These are phyloP conservation scores for Diaporthe vaccinii DNA, from an alignment of 2,329 filamentous ascomycete genomes.

Conservation along the genomic window DNA sequence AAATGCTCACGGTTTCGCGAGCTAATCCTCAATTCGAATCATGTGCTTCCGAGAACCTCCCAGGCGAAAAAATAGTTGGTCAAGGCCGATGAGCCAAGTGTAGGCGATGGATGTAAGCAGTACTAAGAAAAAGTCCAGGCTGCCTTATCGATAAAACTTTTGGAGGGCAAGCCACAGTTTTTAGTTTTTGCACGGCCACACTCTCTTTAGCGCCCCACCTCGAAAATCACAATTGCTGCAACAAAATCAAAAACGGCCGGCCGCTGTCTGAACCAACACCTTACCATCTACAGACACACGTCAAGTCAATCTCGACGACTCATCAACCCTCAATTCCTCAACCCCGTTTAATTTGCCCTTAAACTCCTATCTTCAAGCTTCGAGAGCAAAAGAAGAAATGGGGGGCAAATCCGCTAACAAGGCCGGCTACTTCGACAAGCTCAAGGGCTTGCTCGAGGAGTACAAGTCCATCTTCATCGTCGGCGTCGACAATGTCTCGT, in stretches of 20 bases:
- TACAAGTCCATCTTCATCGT: conserved; percentile 99
- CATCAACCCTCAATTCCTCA: conserved; percentile 12
- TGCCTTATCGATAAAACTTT: conserved; percentile 31
- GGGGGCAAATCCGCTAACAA: conserved; percentile 97
- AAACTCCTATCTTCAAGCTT: conserved; percentile 94
- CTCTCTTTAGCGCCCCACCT: conserved; percentile 9
- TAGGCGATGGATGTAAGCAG: not conserved
- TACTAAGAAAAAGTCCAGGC: conserved; percentile 12
- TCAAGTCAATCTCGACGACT: conserved; percentile 43
- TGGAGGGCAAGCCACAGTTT: not conserved
- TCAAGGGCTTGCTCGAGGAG: conserved; percentile 95
- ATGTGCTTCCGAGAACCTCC: no score
- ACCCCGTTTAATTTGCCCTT: conserved; percentile 75
- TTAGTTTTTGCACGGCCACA: conserved; percentile 17
- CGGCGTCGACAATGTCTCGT: conserved; percentile 98
- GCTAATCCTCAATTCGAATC: not conserved
- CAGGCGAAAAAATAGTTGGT: not conserved
- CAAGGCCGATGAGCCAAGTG: not conserved
- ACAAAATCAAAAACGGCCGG: conserved; percentile 35
- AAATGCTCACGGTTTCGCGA: not conserved
- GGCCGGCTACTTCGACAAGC: conserved; percentile 99
- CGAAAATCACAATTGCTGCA: conserved; percentile 33
- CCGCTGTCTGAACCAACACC: conserved; percentile 3
- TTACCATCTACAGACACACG: conserved; percentile 30
- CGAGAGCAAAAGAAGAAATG: conserved; percentile 87